Base-by-base conservation (phyloP, 257 asterid species). In the Verbascum thapsus region DNA sequence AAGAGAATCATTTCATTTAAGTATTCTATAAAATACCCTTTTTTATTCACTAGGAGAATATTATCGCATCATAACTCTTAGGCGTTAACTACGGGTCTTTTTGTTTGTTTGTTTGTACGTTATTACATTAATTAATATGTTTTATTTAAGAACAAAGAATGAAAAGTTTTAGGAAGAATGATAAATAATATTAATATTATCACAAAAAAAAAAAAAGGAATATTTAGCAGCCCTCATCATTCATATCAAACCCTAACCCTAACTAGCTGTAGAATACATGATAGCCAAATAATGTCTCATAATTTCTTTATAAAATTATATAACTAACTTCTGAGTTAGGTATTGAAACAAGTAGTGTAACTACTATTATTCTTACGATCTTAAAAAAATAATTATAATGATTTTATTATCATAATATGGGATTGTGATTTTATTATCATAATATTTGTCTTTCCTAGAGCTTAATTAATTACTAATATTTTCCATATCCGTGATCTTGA, bases 1-100 rank as follows among this genome's bases (percentile, higher is more conserved):
- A 74, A 72, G 87, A 60, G 95, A 87, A 90, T 87, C 94, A 78
- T 67, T 66, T 51, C 78, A 73, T 83, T 85, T 70, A 73, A 81
- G 74, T 86, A 84, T 77, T 76, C 62, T 7, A 16, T n/a, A 45
- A 53, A 58, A 58, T 71, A 65, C 81, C 77, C 72, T 61, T 73
- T 77, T 79, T 32, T 72, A 76, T 80, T 81, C 70, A 10, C 69
- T 17, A 63, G 41, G 43, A 68, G 89, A 90, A 85, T 85, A 87
- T 83, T 80, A 66, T 87, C 61, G 77, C 82, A 66, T 86, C 86
- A 76, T 72, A 54, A 72, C 66, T 70, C 67, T 38, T 61, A 41
- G 58, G 74, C 79, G 72, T 49, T 72, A 81, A 76, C 55, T 70
- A 65, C 77, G 80, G 67, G 6, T 45, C 55, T 58, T 70, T n/a